Conservation (phyloP, 2,329 filamentous ascomycete genomes). For the Colletotrichum liriopes region DNA sequence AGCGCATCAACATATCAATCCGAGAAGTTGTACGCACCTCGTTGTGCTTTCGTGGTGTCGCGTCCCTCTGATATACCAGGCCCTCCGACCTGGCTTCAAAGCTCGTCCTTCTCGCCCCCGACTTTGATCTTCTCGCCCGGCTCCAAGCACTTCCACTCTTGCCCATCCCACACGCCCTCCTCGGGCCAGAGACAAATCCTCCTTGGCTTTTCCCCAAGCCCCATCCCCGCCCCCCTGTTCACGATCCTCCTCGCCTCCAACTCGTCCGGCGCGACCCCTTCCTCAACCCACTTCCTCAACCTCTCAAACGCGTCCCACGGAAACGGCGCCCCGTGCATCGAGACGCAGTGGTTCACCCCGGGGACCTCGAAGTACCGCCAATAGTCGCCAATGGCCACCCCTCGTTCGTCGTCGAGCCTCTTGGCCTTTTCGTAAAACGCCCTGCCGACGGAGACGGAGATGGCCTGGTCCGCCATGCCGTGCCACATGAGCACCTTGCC, state of each 20-base stretch:
- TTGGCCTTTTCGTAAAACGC: slow-evolving; percentile 2
- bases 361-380: slow-evolving; percentile 62
- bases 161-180: slow-evolving; percentile 18
- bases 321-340: slow-evolving; percentile 10
- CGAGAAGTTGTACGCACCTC: too few species aligned
- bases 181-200: slow-evolving; percentile 11
- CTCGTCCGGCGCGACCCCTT: slow-evolving; percentile 62
- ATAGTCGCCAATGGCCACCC: not conserved
- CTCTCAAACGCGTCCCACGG: slow-evolving; percentile 11
- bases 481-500: slow-evolving; percentile 61
- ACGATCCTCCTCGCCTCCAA: slow-evolving; percentile 1
- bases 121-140: not conserved
- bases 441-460: slow-evolving; percentile 44
- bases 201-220: not conserved
- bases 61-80: not conserved
- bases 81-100: not conserved
- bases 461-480: slow-evolving; percentile 55
- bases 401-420: not conserved
- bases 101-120: not conserved
- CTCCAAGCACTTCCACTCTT: slow-evolving; percentile 2
- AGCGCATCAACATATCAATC: too few species aligned
- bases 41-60: rapidly evolving
- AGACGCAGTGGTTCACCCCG: slow-evolving; percentile 64
- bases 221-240: not conserved
- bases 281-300: slow-evolving; percentile 67